A percentile compares a stretch with the other conserved stretches of the same genome.
Conservation (phyloP, 495 filamentous ascomycete species). For the Trypethelium eluteriae region DNA sequence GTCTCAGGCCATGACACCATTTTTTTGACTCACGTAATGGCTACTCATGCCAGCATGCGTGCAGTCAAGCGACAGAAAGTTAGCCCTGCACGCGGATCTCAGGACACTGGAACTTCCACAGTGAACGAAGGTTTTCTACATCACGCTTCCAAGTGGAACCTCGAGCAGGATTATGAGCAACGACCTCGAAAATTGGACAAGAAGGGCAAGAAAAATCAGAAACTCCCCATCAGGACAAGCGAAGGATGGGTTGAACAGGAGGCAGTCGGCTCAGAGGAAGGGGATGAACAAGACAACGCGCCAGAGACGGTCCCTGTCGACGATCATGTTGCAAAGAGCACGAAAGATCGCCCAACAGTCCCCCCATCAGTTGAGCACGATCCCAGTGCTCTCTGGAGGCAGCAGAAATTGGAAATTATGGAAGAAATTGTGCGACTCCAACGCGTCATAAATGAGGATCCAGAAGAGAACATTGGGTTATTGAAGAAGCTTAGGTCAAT, state of each 20-base stretch:
- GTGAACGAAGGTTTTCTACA: constrained; percentile 15
- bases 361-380: constrained; percentile 41
- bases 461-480: constrained; percentile 74
- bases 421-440: constrained; percentile 86
- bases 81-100: constrained; percentile 42
- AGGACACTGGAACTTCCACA: constrained; percentile 27
- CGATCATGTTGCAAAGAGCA: constrained; percentile 45
- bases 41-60: constrained; percentile 42
- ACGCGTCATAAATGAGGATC: constrained; percentile 75
- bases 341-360: constrained; percentile 29
- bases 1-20: neutral
- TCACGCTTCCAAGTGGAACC: constrained; percentile 55
- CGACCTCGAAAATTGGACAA: constrained; percentile 64
- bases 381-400: constrained; percentile 58
- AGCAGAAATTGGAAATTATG: constrained; percentile 79
- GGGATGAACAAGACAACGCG: constrained; percentile 41
- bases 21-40: neutral
- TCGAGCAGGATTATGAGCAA: constrained; percentile 86
- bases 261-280: constrained; percentile 17
- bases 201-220: constrained; percentile 56
- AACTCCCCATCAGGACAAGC: constrained; percentile 76
- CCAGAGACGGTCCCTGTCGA: constrained; percentile 41
- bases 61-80: constrained; percentile 49
- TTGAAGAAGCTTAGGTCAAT: constrained; percentile 70
- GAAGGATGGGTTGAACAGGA: constrained; percentile 62